A percentile compares a stretch with the other conserved stretches of the same genome.
These are phyloP conservation scores for Silene vulgaris DNA, from an alignment of 179 eudicot species.

Conservation along the genomic window DNA sequence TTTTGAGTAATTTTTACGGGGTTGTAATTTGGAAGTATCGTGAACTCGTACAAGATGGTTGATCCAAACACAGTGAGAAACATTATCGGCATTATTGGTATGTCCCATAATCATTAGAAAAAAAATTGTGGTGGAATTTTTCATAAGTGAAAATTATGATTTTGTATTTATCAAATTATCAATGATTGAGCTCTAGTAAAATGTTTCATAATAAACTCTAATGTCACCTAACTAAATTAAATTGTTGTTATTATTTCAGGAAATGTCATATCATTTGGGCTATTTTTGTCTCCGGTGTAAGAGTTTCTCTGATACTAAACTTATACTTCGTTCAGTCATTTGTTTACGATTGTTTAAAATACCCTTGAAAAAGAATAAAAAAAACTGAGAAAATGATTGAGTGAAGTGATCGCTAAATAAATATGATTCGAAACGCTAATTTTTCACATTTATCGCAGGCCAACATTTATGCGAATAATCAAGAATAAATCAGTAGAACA, in stretches of 20 bases:
- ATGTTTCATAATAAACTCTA: background rate
- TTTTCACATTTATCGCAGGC: constrained; percentile 12
- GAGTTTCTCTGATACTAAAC: background rate
- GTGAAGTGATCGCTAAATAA: background rate
- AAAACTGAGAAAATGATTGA: too few relatives aligned
- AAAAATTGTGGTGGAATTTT: too few relatives aligned
- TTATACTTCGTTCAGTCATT: background rate
- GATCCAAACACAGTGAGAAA: constrained; percentile 18
- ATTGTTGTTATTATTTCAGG: constrained; percentile 21
- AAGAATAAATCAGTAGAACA: constrained; percentile 36
- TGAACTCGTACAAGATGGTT: constrained; percentile 15
- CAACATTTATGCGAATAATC: constrained; percentile 28
- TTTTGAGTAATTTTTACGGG: background rate
- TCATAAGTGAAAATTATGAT: too few relatives aligned
- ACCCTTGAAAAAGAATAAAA: too few relatives aligned
- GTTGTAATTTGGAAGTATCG: background rate
- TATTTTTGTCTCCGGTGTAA: constrained; percentile 37
- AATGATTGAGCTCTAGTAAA: background rate
- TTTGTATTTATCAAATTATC: too few relatives aligned
- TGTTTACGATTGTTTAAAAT: background rate
- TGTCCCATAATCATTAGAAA: background rate
- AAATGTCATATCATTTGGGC: constrained; percentile 36
- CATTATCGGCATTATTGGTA: constrained; percentile 26
- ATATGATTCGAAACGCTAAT: background rate
- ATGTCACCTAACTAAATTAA: background rate